Evolutionary conservation across 1,284 basidiomycete species (phyloP), one percentile per base, ranked within the genome.

Genomic region (Ganoderma resinaceum): DNA sequence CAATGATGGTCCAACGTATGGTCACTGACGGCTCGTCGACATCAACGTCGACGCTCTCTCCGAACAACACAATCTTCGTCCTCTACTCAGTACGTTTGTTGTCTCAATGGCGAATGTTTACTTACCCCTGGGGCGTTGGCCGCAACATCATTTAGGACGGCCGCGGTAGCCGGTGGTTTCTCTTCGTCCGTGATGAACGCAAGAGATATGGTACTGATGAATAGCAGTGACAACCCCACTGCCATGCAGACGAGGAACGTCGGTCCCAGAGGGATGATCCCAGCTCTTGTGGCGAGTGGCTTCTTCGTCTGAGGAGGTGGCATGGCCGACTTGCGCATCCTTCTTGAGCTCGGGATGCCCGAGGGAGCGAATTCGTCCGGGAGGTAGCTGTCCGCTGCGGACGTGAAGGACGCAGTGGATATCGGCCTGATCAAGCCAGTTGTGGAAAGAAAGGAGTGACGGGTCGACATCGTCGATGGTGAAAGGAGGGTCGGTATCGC

Each of bases 41-140:
- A 72, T 89, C 87, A 12, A 88, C 82, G 69, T 88, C 87, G 12
- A 89, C 85, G 63, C 82, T 84, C 70, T 88, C 86, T 8, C 87
- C 87, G 1, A 88, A 74, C 35, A 89, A 79, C 3, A 88, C 82
- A 42, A 89, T 79, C 87, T 88, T 37, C 40, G 52, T 14, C 23
- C 33, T 23, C 26, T 40, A 0, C 57, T 63, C 6, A 58, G 65
- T 31, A 29, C 18, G 14, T 31, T 29, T 40, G 31, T 18, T 5
- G 12, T 18, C 35, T 49, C 5, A 62, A 23, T 46, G 59, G 31
- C 9, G n/a, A 35, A 40, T 20, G 11, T 12, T 9, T 14, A 71
- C 83, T 71, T 77, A 88, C 87, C 55, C 87, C 87, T 59, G 86
- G 86, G 52, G 78, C 78, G 35, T 76, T 79, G 26, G 74, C 66